Conservation (phyloP, 345 rosid genomes). For the Hibiscus trionum region DNA sequence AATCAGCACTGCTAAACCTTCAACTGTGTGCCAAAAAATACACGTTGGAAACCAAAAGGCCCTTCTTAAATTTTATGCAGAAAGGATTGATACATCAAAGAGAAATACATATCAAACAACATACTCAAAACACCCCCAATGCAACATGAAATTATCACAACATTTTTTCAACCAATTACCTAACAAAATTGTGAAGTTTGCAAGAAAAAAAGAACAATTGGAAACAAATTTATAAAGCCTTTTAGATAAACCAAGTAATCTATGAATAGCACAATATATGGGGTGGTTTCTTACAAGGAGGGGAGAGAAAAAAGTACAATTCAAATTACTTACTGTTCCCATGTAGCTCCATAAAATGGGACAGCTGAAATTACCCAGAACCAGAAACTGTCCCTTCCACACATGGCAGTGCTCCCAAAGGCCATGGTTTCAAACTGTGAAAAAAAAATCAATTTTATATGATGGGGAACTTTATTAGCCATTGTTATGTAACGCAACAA, state of each 20-base stretch:
- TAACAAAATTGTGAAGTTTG: neutral
- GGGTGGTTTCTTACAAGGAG: neutral
- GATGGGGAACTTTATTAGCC: neutral
- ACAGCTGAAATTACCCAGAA: constrained; percentile 93
- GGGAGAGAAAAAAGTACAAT: neutral
- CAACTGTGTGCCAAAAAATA: neutral
- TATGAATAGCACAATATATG: neutral
- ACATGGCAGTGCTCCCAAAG: constrained; percentile 89
- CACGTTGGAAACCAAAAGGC: neutral
- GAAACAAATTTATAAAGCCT: neutral
- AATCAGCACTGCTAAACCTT: neutral
- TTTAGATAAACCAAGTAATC: neutral
- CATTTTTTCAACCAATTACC: neutral
- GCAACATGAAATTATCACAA: neutral
- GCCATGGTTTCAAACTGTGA: constrained; percentile 82
- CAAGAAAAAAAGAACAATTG: neutral
- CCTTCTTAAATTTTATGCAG: neutral
- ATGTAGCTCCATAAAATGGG: constrained; percentile 90
- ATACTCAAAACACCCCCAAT: neutral
- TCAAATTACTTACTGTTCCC: constrained; percentile 72
- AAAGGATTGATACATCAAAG: neutral
- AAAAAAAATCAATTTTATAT: neutral
- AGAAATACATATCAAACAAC: neutral
- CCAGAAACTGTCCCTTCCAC: constrained; percentile 84
- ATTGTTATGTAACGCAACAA: neutral